Percentiles rank a stretch among this genome's conserved stretches.
phyloP scores from a whole-genome alignment of 352 stramenopile genomes.

The Phytophthora pini region DNA sequence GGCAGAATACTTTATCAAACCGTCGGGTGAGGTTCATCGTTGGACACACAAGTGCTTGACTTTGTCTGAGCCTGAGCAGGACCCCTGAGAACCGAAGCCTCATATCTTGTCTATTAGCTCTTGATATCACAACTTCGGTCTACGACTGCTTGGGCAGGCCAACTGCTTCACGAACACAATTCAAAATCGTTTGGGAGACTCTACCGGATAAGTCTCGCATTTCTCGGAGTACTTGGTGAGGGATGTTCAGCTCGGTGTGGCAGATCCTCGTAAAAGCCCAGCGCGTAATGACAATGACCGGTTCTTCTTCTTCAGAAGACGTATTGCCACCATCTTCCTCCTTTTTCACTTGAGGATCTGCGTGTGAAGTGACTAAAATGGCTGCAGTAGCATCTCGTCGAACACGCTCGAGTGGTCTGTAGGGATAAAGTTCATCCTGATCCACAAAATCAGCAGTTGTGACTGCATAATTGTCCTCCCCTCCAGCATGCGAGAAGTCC shows the following conservation, averaged over 20 bases:
- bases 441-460: conserved; percentile 42
- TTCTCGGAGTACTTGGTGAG: conserved; percentile 32
- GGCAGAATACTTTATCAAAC: conserved; percentile 3
- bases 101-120: too few species aligned
- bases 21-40: not conserved
- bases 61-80: too few species aligned
- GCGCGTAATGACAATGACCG: conserved; percentile 41
- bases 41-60: too few species aligned
- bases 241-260: conserved; percentile 34
- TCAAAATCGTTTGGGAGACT: conserved; percentile 28
- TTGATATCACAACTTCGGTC: too few species aligned
- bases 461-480: conserved; percentile 17
- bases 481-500: conserved; percentile 9
- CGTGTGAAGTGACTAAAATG: conserved; percentile 31
- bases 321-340: conserved; percentile 14
- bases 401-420: conserved; percentile 36
- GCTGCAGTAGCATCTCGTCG: conserved; percentile 43
- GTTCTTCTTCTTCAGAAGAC: conserved; percentile 30
- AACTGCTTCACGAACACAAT: conserved; percentile 28
- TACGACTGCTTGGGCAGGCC: conserved; percentile 15
- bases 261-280: conserved; percentile 44
- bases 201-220: conserved; percentile 28
- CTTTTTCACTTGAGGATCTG: conserved; percentile 4
- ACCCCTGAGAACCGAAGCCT: too few species aligned
- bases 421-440: conserved; percentile 50